Evolutionary conservation across 2,329 filamentous ascomycete genomes (phyloP), one percentile per base, ranked within the genome.

Genomic region (Fusarium heterosporum): DNA sequence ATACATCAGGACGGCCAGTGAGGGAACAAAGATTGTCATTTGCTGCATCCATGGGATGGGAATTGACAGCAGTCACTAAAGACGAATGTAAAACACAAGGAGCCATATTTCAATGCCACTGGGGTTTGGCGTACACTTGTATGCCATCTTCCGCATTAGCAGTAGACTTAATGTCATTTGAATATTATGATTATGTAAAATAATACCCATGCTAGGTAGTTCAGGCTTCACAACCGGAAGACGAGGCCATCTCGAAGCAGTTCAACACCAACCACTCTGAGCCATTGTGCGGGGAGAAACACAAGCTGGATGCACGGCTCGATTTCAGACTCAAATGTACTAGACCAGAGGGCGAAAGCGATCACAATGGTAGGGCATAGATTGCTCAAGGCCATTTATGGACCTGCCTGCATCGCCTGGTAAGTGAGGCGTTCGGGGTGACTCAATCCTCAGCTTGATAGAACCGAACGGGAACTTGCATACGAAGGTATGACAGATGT

Each of bases 1-100:
- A 79, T 46, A 78, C 66, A 25, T 74, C 74, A 36, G 76, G 69
- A 19, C 72, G 66, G 16, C 75, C 72, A 28, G 65, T 50, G 38
- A 65, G 53, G 16, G 69, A 61, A 58, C 77, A 78, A 22, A 70
- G 65, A 36, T 25, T 34, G 19, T 52, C 46, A 9, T 25, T 52
- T 41, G 52, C 17, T 7, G 17, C 11, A 43, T 54, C 29, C 57
- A 58, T 69, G 25, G 10, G 16, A 49, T 36, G 3, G 13, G 26
- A 39, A 29, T 7, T 38, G 28, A 25, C 10, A 11, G 16, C n/a
- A 19, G 26, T 34, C 11, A n/a, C 8, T 8, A 40, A 14, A 22
- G 8, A 39, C 8, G n/a, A 16, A 17, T 49, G 17, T 19, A 22
- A 43, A 36, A 41, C 40, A 36, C 34, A 7, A 25, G 11, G 34